A percentile compares a stretch with the other conserved stretches of the same genome.
These are phyloP conservation scores for Candida manassasensis DNA, from an alignment of 805 yeast species.

Conservation along the genomic window DNA sequence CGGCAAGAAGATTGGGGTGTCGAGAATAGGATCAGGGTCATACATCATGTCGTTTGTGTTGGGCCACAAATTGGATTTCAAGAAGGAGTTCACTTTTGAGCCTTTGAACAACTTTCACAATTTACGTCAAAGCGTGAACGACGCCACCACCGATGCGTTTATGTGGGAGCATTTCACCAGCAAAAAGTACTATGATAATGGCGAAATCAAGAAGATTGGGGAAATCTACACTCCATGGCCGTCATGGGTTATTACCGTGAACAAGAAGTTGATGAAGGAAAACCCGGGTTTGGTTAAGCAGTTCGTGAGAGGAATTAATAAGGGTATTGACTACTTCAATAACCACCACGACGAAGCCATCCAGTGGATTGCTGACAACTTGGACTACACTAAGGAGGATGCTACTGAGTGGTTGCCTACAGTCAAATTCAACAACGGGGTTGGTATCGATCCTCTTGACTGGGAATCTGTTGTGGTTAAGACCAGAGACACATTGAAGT, in stretches of 20 bases:
- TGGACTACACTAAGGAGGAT: conserved; percentile 75
- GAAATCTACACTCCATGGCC: conserved; percentile 96
- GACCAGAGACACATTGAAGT: conserved; percentile 52
- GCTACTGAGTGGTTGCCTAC: conserved; percentile 80
- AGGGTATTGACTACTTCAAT: conserved; percentile 66
- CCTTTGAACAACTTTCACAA: conserved; percentile 66
- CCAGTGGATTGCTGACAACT: conserved; percentile 54
- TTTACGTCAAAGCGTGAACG: conserved; percentile 75
- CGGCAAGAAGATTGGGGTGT: conserved; percentile 68
- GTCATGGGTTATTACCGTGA: conserved; percentile 77
- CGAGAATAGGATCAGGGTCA: conserved; percentile 87
- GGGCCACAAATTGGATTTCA: conserved; percentile 57
- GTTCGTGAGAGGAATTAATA: conserved; percentile 53
- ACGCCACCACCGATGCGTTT: conserved; percentile 66
- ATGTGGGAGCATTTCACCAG: conserved; percentile 96
- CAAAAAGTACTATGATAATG: conserved; percentile 73
- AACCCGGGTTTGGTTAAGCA: conserved; percentile 19
- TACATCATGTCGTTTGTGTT: conserved; percentile 87
- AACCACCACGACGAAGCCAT: conserved; percentile 60
- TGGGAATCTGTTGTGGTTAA: conserved; percentile 47
- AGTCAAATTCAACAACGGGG: conserved; percentile 52
- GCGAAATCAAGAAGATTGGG: conserved; percentile 79
- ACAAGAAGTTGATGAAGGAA: conserved; percentile 30
- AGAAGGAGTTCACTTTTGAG: conserved; percentile 47
- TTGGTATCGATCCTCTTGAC: conserved; percentile 39